phyloP scores from a whole-genome alignment of 371 early-diverging fungal species.

The Mucor indicus region DNA sequence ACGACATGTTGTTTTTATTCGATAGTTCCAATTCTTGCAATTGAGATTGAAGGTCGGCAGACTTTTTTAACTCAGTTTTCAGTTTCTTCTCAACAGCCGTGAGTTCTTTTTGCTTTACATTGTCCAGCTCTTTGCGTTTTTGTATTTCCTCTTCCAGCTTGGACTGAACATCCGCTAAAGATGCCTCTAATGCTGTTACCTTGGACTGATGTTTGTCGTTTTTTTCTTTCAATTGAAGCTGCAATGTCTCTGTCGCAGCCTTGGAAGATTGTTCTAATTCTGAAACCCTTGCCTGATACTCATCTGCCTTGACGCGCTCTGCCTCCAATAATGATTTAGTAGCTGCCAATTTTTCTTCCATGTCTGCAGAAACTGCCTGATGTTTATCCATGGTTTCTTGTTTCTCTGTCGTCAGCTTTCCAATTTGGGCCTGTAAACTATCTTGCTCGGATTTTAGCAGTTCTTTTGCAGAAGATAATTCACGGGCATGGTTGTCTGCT shows the following conservation, averaged over 20 bases:
- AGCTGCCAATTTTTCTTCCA: background rate
- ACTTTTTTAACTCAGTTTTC: no score
- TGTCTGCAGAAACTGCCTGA: background rate
- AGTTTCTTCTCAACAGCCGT: no score
- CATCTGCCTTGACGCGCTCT: background rate
- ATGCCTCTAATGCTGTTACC: no score
- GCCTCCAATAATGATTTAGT: background rate
- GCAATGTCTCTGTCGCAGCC: no score
- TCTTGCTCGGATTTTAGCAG: conserved; percentile 2
- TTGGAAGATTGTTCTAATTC: no score
- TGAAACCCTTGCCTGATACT: no score
- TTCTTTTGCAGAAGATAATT: background rate
- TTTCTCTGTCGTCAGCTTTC: background rate
- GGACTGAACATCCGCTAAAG: no score
- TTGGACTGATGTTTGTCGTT: background rate
- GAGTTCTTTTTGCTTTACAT: no score
- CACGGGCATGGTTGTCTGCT: background rate
- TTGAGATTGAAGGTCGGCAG: background rate
- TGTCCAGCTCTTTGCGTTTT: background rate
- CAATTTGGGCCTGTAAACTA: conserved; percentile 7
- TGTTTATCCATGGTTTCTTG: background rate
- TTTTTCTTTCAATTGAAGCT: background rate
- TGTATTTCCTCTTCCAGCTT: background rate
- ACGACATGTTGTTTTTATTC: no score
- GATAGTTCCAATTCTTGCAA: no score